phyloP scores from a whole-genome alignment of 108 stramenopile genomes.

The Cylindrotheca fusiformis region DNA sequence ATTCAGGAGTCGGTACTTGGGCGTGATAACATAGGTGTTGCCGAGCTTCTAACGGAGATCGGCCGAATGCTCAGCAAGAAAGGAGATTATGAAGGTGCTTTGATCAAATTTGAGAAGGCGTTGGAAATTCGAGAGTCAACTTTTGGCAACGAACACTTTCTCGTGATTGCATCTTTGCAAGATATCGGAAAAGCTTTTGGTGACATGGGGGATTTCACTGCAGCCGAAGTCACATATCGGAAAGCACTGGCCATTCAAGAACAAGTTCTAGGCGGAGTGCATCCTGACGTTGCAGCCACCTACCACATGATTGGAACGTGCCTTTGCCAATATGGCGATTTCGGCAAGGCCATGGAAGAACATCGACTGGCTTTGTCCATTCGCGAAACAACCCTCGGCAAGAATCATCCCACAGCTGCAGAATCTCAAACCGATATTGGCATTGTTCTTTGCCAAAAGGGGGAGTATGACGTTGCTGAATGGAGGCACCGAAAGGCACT shows the following conservation, averaged over 20 bases:
- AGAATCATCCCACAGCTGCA: constrained; percentile 25
- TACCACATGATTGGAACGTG: constrained; percentile 25
- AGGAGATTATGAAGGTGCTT: constrained; percentile 34
- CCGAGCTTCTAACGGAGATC: constrained; percentile 24
- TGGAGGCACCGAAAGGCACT: constrained; percentile 31
- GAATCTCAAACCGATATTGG: constrained; percentile 37
- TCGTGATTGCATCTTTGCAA: constrained; percentile 28
- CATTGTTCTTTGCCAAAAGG: constrained; percentile 23
- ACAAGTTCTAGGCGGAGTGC: constrained; percentile 20
- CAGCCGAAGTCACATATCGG: constrained; percentile 16
- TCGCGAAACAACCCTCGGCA: constrained; percentile 26
- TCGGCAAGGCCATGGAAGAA: constrained; percentile 29
- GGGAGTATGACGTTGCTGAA: constrained; percentile 29
- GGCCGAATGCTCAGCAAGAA: constrained; percentile 28
- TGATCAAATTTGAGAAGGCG: constrained; percentile 20
- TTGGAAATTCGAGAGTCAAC: constrained; percentile 25
- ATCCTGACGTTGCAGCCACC: constrained; percentile 32
- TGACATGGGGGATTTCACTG: constrained; percentile 31
- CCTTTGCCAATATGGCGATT: constrained; percentile 24
- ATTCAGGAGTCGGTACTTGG: constrained; percentile 31
- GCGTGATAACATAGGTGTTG: constrained; percentile 20
- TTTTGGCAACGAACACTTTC: constrained; percentile 34
- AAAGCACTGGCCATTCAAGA: constrained; percentile 29
- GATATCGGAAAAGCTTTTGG: constrained; percentile 29
- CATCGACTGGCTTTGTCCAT: constrained; percentile 34